phyloP scores from a whole-genome alignment of 2,329 filamentous ascomycete genomes.

The Plenodomus tracheiphilus region DNA sequence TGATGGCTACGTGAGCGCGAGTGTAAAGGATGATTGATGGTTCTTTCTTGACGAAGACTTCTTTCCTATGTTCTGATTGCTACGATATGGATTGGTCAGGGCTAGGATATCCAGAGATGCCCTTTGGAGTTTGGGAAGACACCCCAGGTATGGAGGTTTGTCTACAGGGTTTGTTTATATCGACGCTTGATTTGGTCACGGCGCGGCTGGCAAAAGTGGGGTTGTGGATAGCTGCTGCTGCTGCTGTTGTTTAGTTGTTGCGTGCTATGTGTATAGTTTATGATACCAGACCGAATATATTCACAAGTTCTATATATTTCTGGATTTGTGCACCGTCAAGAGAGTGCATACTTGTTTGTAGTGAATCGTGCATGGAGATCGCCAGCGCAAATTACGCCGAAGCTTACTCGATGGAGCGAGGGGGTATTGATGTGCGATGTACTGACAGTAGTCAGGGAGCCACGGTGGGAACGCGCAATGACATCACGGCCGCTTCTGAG shows the following conservation, averaged over 20 bases:
- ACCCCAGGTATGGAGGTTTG: not conserved
- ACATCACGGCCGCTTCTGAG: too few relatives aligned
- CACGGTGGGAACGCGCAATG: too few relatives aligned
- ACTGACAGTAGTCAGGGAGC: too few relatives aligned
- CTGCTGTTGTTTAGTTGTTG: not conserved
- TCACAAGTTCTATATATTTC: too few relatives aligned
- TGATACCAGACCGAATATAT: not conserved
- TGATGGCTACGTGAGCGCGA: slow-evolving; percentile 35
- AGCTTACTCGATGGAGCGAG: too few relatives aligned
- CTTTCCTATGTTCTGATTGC: not conserved
- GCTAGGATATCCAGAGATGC: not conserved
- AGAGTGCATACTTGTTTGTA: too few relatives aligned
- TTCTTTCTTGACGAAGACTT: too few relatives aligned
- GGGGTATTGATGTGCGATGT: too few relatives aligned
- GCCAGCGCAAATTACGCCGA: too few relatives aligned
- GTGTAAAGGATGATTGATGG: slow-evolving; percentile 27
- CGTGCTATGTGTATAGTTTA: not conserved
- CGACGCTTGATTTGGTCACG: not conserved
- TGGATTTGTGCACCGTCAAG: too few relatives aligned
- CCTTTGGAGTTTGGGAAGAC: not conserved
- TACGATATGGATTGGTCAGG: not conserved
- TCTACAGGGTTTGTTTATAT: not conserved
- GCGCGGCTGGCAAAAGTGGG: not conserved
- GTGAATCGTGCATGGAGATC: too few relatives aligned
- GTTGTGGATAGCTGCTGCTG: not conserved